phyloP scores from a whole-genome alignment of 331 rosid species.

The Telfairia occidentalis region DNA sequence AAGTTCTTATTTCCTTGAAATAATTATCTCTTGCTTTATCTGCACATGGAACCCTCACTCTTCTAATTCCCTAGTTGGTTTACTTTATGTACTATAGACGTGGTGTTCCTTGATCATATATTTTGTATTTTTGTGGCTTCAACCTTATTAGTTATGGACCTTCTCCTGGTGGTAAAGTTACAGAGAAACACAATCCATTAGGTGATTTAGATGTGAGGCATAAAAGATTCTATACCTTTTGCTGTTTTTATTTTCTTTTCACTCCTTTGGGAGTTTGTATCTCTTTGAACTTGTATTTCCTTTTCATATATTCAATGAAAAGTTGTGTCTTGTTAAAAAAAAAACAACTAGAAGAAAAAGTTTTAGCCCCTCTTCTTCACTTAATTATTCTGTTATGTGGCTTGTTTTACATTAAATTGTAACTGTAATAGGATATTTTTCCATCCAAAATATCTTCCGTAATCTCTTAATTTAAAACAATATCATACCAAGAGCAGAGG shows the following conservation, averaged over 20 bases:
- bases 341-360: too few relatives aligned
- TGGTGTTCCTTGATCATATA: neutral
- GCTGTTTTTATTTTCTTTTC: too few relatives aligned
- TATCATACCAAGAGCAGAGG: conserved; percentile 5
- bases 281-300: too few relatives aligned
- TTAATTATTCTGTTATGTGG: neutral
- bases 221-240: too few relatives aligned
- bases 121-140: neutral
- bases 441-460: neutral
- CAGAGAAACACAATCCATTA: neutral
- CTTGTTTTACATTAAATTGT: neutral
- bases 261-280: too few relatives aligned
- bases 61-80: neutral
- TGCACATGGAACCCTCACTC: neutral
- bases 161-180: neutral
- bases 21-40: neutral
- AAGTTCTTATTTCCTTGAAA: too few relatives aligned
- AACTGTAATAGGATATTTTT: neutral
- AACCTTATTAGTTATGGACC: neutral
- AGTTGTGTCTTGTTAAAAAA: too few relatives aligned
- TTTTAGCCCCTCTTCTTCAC: neutral
- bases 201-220: neutral
- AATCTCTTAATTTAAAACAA: conserved; percentile 2
- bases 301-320: too few relatives aligned
- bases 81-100: neutral